A percentile compares a stretch with the other conserved stretches of the same genome.
These are phyloP conservation scores for Aureobasidium sp. DNA, from an alignment of 2,329 filamentous ascomycete species.

Conservation along the genomic window DNA sequence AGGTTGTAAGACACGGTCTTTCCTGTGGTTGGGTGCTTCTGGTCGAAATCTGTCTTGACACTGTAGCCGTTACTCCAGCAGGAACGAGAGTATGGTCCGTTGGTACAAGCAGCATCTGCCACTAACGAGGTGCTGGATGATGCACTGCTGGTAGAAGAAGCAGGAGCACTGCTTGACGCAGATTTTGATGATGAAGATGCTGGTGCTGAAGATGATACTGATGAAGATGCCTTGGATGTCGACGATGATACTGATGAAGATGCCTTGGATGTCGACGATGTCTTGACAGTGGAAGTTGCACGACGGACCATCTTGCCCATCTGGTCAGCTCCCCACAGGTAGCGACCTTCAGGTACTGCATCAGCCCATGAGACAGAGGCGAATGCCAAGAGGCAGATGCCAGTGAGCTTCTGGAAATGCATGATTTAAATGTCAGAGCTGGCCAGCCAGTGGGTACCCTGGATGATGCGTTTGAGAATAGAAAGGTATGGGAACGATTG, in stretches of 20 bases:
- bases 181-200: background rate
- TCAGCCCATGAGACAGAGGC: slow-evolving; percentile 14
- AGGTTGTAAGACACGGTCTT: slow-evolving; percentile 28
- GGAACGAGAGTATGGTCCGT: slow-evolving; percentile 31
- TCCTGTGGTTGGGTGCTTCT: slow-evolving; percentile 35
- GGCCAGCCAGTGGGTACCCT: background rate
- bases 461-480: background rate
- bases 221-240: background rate
- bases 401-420: slow-evolving; percentile 14
- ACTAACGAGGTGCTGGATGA: slow-evolving; percentile 12
- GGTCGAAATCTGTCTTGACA: slow-evolving; percentile 39
- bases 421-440: slow-evolving; percentile 11
- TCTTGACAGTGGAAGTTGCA: background rate
- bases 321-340: slow-evolving; percentile 16
- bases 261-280: background rate
- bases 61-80: slow-evolving; percentile 38
- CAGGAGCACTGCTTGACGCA: background rate
- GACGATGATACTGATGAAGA: too few species aligned
- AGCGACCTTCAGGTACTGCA: slow-evolving; percentile 1
- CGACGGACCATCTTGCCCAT: slow-evolving; percentile 16
- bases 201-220: background rate
- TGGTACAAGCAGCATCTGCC: slow-evolving; percentile 30
- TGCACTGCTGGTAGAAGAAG: background rate
- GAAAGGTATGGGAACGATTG: slow-evolving; percentile 3
- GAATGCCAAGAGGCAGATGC: slow-evolving; percentile 14